These are phyloP conservation scores for Aspergillus ustus DNA, from an alignment of 2,329 filamentous ascomycete species.

Conservation along the genomic window DNA sequence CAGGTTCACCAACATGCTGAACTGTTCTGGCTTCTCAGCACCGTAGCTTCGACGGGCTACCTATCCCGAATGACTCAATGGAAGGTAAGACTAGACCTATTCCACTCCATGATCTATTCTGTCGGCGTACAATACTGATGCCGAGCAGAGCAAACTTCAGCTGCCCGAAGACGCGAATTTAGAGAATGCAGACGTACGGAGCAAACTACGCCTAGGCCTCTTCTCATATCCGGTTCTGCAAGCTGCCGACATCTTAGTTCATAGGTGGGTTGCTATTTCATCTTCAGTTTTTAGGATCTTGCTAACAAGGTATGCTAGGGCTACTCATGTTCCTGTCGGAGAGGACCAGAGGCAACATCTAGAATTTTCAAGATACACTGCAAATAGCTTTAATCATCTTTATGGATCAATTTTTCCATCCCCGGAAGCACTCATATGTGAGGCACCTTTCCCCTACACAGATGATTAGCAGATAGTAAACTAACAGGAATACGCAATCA, in stretches of 20 bases:
- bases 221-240: slow-evolving; percentile 97
- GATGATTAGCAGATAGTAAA: neutral
- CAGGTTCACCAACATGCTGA: slow-evolving; percentile 80
- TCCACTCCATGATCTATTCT: too few species aligned
- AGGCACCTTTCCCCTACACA: neutral
- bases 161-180: slow-evolving; percentile 64
- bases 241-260: slow-evolving; percentile 90
- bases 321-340: slow-evolving; percentile 95
- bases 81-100: slow-evolving; percentile 67
- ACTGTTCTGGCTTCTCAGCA: slow-evolving; percentile 96
- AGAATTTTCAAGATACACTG: slow-evolving; percentile 87
- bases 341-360: slow-evolving; percentile 93
- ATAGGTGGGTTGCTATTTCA: slow-evolving; percentile 57
- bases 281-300: neutral
- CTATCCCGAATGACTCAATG: slow-evolving; percentile 99
- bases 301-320: slow-evolving; percentile 52
- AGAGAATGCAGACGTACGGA: slow-evolving; percentile 60
- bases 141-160: slow-evolving; percentile 70
- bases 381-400: slow-evolving; percentile 80
- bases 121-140: slow-evolving; percentile 13
- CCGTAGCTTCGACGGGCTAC: slow-evolving; percentile 88
- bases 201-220: slow-evolving; percentile 79
- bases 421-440: slow-evolving; percentile 75
- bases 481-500: slow-evolving; percentile 38
- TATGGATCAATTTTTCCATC: slow-evolving; percentile 67